These are phyloP conservation scores for Microbotryum saponariae DNA, from an alignment of 1,284 basidiomycete genomes.

Conservation along the genomic window DNA sequence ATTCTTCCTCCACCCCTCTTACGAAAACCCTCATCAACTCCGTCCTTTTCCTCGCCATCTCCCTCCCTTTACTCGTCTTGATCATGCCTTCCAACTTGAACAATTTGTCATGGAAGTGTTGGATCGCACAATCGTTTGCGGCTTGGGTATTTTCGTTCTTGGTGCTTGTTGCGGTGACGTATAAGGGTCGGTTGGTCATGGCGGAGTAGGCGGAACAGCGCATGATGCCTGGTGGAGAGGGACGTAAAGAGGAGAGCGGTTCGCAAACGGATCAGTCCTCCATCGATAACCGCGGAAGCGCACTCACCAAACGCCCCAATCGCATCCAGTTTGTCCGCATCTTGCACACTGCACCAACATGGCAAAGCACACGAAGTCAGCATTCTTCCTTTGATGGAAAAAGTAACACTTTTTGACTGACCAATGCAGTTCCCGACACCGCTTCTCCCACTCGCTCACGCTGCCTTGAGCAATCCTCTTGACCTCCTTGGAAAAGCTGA, in stretches of 20 bases:
- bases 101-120: slow-evolving; percentile 83
- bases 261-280: too few species aligned
- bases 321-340: slow-evolving; percentile 84
- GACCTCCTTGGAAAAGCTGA: slow-evolving; percentile 80
- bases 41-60: slow-evolving; percentile 25
- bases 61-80: slow-evolving; percentile 45
- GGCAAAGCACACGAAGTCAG: not conserved
- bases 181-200: slow-evolving; percentile 58
- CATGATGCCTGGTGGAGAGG: slow-evolving; percentile 57
- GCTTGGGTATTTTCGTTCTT: slow-evolving; percentile 37
- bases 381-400: not conserved
- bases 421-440: slow-evolving; percentile 74
- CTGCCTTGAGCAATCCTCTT: slow-evolving; percentile 40
- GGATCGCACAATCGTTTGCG: slow-evolving; percentile 54
- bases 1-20: slow-evolving; percentile 16
- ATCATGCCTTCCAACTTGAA: slow-evolving; percentile 63
- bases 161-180: slow-evolving; percentile 38
- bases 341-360: slow-evolving; percentile 55
- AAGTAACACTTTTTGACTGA: not conserved
- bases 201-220: slow-evolving; percentile 76
- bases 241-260: not conserved
- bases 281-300: too few species aligned
- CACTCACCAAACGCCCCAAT: slow-evolving; percentile 77
- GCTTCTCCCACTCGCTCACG: slow-evolving; percentile 56
- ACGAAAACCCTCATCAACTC: slow-evolving; percentile 29